A percentile compares a stretch with the other conserved stretches of the same genome.
Evolutionary conservation across 306 rosid species (phyloP).

Genomic region (Dryas alaskensis): DNA sequence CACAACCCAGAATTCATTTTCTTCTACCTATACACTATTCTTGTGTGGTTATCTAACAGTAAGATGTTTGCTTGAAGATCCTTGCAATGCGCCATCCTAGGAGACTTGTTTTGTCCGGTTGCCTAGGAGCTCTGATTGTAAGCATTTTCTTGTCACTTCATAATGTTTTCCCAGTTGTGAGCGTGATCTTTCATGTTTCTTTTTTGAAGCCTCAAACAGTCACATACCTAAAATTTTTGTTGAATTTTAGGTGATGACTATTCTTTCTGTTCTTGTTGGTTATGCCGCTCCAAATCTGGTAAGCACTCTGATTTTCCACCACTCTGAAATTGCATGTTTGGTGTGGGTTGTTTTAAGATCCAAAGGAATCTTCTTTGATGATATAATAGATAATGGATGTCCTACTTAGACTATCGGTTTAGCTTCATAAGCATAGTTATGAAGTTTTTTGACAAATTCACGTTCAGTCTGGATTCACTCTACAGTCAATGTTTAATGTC

Average conservation of each 20-base stretch:
- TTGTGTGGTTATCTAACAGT: slow-evolving; percentile 21
- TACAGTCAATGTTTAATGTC: not conserved
- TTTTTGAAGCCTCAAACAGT: slow-evolving; percentile 16
- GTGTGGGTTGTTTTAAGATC: slow-evolving; percentile 6
- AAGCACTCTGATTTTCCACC: slow-evolving; percentile 18
- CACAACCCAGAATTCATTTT: not conserved
- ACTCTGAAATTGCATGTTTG: slow-evolving; percentile 1
- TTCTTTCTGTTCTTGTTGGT: slow-evolving; percentile 87
- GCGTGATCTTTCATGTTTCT: not conserved
- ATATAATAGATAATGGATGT: not conserved
- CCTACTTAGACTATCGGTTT: not conserved
- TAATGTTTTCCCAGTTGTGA: not conserved
- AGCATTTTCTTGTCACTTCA: slow-evolving; percentile 29
- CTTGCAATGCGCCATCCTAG: slow-evolving; percentile 96
- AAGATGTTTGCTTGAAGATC: slow-evolving; percentile 51
- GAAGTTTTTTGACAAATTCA: too few species aligned
- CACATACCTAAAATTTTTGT: slow-evolving; percentile 18
- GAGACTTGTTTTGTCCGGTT: slow-evolving; percentile 79
- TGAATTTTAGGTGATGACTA: slow-evolving; percentile 76
- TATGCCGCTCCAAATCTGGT: slow-evolving; percentile 99
- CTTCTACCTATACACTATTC: not conserved
- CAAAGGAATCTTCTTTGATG: not conserved
- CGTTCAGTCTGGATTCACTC: too few species aligned
- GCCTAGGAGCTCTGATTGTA: slow-evolving; percentile 80
- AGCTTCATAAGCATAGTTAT: too few species aligned